A percentile compares a stretch with the other conserved stretches of the same genome.
phyloP scores from a whole-genome alignment of 768 basidiomycete species.

The Phylloporus sp. region DNA sequence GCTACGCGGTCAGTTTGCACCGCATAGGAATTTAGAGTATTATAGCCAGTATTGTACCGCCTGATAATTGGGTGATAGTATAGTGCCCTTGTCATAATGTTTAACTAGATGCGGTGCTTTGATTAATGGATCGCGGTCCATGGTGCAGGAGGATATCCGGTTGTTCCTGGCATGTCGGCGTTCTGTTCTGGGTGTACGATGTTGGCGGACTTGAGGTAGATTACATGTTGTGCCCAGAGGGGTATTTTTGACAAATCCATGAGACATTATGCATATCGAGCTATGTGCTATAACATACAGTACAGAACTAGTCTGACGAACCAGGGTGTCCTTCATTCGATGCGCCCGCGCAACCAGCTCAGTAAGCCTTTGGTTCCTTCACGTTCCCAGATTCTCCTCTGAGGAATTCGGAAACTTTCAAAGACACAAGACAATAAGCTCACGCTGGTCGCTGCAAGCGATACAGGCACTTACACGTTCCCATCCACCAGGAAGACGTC shows the following conservation, averaged over 20 bases:
- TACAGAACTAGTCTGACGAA: background rate
- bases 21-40: no score
- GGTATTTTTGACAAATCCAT: background rate
- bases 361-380: conserved; percentile 80
- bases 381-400: conserved; percentile 78
- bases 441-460: background rate
- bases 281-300: conserved; percentile 3
- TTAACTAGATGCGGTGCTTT: no score
- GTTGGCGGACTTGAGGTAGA: no score
- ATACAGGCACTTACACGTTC: conserved; percentile 55
- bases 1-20: no score
- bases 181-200: no score
- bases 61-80: no score
- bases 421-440: background rate
- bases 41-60: no score
- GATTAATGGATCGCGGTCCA: no score
- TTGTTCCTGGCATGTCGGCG: no score
- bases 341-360: conserved; percentile 71
- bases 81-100: no score
- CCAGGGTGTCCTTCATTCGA: conserved; percentile 41
- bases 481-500: conserved; percentile 84
- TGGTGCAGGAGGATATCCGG: no score
- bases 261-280: background rate
- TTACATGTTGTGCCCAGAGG: no score
- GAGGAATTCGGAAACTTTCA: conserved; percentile 72